phyloP scores from a whole-genome alignment of 2,329 filamentous ascomycete genomes.

The Paracamarosporium sp. region DNA sequence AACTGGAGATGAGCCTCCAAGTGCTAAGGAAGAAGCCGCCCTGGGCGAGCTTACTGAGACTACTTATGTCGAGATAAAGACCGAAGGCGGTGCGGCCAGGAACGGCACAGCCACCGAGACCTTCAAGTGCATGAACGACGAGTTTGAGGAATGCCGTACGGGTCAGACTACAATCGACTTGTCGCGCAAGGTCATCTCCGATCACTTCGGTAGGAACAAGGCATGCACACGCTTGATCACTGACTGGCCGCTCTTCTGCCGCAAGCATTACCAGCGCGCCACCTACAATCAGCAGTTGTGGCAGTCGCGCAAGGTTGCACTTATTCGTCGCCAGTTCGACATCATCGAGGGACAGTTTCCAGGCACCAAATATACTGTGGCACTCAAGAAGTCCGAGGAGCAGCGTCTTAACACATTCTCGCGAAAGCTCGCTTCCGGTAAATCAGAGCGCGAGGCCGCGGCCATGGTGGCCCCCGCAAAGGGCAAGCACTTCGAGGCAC shows the following conservation, averaged over 20 bases:
- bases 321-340: constrained; percentile 43
- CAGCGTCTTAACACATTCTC: constrained; percentile 38
- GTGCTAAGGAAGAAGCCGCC: background rate
- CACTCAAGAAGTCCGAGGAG: constrained; percentile 45
- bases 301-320: constrained; percentile 41
- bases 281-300: constrained; percentile 45
- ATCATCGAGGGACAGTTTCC: constrained; percentile 38
- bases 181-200: constrained; percentile 48
- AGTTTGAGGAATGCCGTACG: constrained; percentile 36
- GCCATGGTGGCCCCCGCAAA: constrained; percentile 13
- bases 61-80: background rate
- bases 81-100: background rate
- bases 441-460: constrained; percentile 15
- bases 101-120: constrained; percentile 20
- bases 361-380: constrained; percentile 38
- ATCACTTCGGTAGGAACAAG: constrained; percentile 50
- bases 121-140: constrained; percentile 42
- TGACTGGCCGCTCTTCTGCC: constrained; percentile 45
- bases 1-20: background rate
- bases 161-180: constrained; percentile 41
- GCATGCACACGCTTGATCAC: constrained; percentile 38
- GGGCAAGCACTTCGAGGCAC: constrained; percentile 39
- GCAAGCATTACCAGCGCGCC: constrained; percentile 50
- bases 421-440: constrained; percentile 26
- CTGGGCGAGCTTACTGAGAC: background rate